Base-by-base conservation (phyloP, 352 stramenopile genomes). In the Globisporangium barbulae region DNA sequence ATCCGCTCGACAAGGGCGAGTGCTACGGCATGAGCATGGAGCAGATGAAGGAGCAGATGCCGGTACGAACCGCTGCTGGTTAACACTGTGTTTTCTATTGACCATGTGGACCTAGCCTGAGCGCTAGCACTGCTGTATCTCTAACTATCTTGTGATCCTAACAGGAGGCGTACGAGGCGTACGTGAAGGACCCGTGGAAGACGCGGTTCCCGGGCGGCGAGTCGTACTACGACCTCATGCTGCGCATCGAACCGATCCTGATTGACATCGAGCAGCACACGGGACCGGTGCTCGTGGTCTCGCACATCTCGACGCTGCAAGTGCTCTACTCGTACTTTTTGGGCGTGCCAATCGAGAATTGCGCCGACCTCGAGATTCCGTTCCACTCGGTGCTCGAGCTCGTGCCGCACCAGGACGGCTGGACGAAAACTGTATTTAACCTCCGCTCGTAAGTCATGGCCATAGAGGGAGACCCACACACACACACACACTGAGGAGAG, bases 171-270 rank as follows among this genome's bases (percentile, higher is more conserved):
- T 90, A 79, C 67, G 69, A 85, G 4, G 73, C 81, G 10, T 94
- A 88, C 70, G 64, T 80, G 59, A 71, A 79, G 21, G 83, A 94
- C 59, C 85, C 83, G 50, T 92, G 80, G 79, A 84, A 88, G 59
- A 91, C 85, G 49, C 83, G 85, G 15, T 94, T 94, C 59, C 89
- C 88, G 0, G 91, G 92, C 17, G 94, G 93, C 59, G 94, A 98
- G 75, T 97, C 89, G 8, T 98, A 98, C 72, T 83, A 93, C 49
- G 94, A 98, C 69, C 87, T 98, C 30, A 98, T 98, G 77, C 72
- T 96, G 64, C 88, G 94, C 19, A 72, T 98, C 25, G 83, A 96
- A 63, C 91, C 92, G 31, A 81, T 98, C 50, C 87, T 98, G 58
- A 97, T 98, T 63, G 93, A 98, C 73, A 93, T 98, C 39, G 88